phyloP scores from a whole-genome alignment of 2,329 filamentous ascomycete genomes.

The Colletotrichum orchidophilum region DNA sequence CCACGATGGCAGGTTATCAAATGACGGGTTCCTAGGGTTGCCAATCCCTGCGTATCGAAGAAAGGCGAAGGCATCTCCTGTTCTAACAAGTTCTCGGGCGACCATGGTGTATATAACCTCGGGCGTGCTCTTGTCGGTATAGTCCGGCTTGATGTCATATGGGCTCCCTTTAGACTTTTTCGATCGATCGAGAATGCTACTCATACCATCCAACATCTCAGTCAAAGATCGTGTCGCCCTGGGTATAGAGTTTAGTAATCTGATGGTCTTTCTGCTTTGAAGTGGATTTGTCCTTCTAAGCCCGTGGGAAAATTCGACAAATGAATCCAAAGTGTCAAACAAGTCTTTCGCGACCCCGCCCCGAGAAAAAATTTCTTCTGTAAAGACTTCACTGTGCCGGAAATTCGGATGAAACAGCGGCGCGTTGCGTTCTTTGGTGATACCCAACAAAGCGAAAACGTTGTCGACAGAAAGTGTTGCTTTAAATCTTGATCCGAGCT shows the following conservation, averaged over 20 bases:
- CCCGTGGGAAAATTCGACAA: neutral
- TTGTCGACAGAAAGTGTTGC: neutral
- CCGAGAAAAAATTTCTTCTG: neutral
- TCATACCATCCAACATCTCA: neutral
- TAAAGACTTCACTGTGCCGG: neutral
- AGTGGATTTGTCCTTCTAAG: neutral
- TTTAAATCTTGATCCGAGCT: neutral
- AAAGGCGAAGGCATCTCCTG: neutral
- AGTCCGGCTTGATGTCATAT: neutral
- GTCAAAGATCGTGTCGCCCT: neutral
- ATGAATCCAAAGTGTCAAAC: neutral
- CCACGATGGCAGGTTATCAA: neutral
- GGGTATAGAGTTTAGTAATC: neutral
- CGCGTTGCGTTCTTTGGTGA: neutral
- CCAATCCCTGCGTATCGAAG: neutral
- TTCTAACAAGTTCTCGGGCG: neutral
- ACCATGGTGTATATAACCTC: neutral
- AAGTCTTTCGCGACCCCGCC: neutral
- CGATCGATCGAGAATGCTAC: neutral
- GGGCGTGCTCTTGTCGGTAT: neutral
- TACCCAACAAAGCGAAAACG: neutral
- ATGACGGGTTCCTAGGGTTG: neutral
- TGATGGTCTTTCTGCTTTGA: neutral
- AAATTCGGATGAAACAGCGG: neutral
- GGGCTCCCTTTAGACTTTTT: neutral